Evolutionary conservation across 345 rosid genomes (phyloP).

Genomic region (Orychophragmus violaceus): DNA sequence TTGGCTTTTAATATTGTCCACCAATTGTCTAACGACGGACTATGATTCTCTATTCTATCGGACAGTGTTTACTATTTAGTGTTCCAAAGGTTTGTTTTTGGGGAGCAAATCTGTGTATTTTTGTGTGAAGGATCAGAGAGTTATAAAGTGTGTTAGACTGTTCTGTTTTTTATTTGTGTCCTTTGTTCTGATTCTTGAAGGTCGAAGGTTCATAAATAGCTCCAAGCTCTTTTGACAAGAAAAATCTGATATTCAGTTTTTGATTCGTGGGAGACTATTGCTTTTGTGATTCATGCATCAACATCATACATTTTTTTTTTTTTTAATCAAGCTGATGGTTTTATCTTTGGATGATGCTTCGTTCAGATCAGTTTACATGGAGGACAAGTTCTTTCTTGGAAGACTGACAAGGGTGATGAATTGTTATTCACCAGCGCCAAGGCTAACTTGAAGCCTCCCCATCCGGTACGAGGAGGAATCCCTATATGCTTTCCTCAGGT

Average conservation of each 20-base stretch:
- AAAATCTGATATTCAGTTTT: background rate
- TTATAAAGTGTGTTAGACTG: background rate
- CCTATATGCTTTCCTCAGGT: conserved; percentile 98
- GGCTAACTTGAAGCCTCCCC: conserved; percentile 80
- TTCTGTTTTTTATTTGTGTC: background rate
- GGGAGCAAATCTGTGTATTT: background rate
- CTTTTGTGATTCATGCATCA: conserved; percentile 1
- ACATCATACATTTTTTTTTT: background rate
- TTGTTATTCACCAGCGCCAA: conserved; percentile 71
- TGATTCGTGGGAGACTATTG: background rate
- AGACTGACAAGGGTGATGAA: conserved; percentile 77
- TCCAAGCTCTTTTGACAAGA: background rate
- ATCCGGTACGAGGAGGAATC: conserved; percentile 84
- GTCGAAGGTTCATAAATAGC: too few species aligned
- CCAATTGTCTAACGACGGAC: too few species aligned
- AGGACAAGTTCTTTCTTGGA: conserved; percentile 95
- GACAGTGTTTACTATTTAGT: too few species aligned
- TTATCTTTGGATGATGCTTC: background rate
- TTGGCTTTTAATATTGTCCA: too few species aligned
- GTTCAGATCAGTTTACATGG: conserved; percentile 87
- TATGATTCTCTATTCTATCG: too few species aligned
- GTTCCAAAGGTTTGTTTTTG: background rate
- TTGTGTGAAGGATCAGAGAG: too few species aligned
- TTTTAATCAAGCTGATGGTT: background rate
- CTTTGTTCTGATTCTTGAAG: background rate